Conservation (phyloP, 768 basidiomycete genomes). For the Lentinus brumalis region DNA sequence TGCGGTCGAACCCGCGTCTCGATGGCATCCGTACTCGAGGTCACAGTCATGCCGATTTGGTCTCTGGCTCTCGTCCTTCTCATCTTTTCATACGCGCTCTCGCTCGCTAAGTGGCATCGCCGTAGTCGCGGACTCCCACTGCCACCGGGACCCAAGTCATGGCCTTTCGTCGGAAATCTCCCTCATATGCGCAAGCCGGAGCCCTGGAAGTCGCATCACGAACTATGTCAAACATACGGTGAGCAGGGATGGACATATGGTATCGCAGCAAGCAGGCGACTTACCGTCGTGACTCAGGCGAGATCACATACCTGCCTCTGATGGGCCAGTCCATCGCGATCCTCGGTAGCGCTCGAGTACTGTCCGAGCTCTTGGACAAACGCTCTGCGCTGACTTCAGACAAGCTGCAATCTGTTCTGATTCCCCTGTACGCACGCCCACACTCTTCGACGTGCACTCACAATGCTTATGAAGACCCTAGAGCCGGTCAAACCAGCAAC, state of each 20-base stretch:
- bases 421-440: slow-evolving; percentile 13
- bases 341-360: background rate
- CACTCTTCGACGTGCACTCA: background rate
- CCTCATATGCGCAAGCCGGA: too few relatives aligned
- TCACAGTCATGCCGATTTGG: too few relatives aligned
- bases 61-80: too few relatives aligned
- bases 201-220: too few relatives aligned
- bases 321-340: slow-evolving; percentile 12
- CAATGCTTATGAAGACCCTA: background rate
- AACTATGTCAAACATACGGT: background rate
- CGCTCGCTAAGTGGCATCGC: background rate
- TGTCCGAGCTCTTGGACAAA: slow-evolving; percentile 19
- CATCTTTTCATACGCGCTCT: too few relatives aligned
- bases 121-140: background rate
- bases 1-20: too few relatives aligned
- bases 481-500: slow-evolving; percentile 7
- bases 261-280: background rate
- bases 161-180: background rate
- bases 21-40: too few relatives aligned
- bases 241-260: background rate
- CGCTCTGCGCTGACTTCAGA: slow-evolving; percentile 21
- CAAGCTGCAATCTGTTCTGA: slow-evolving; percentile 13
- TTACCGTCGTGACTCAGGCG: slow-evolving; percentile 2
- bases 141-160: slow-evolving; percentile 3
- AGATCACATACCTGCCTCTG: slow-evolving; percentile 12